Evolutionary conservation across 2,329 filamentous ascomycete species (phyloP).

Genomic region (Huntiella omanensis): DNA sequence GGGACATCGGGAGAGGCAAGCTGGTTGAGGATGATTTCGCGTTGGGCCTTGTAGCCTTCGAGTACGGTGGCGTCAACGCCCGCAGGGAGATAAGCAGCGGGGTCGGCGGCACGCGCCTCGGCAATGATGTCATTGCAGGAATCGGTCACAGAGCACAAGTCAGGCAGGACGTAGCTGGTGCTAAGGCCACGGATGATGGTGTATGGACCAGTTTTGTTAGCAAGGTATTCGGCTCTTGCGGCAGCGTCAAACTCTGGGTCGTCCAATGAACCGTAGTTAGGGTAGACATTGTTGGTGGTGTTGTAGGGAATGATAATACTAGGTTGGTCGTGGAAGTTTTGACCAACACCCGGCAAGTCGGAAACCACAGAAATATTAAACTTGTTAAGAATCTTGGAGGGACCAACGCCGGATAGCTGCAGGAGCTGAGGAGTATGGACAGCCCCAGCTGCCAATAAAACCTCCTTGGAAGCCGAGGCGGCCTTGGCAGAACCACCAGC

Average conservation of each 20-base stretch:
- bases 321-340: conserved; percentile 26
- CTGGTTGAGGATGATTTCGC: conserved; percentile 17
- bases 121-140: conserved; percentile 16
- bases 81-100: conserved; percentile 18
- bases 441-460: conserved; percentile 24
- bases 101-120: conserved; percentile 17
- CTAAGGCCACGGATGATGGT: conserved; percentile 16
- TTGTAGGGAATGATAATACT: conserved; percentile 15
- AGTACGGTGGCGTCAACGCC: conserved; percentile 19
- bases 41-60: conserved; percentile 21
- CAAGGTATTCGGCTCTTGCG: conserved; percentile 17
- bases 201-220: conserved; percentile 17
- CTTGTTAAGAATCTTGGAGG: conserved; percentile 18
- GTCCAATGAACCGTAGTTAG: conserved; percentile 14
- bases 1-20: conserved; percentile 15
- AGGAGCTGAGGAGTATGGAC: conserved; percentile 26
- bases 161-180: conserved; percentile 17
- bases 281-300: conserved; percentile 15
- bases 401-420: conserved; percentile 31
- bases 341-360: conserved; percentile 29
- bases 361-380: conserved; percentile 23
- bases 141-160: conserved; percentile 18
- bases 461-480: conserved; percentile 18
- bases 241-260: conserved; percentile 18
- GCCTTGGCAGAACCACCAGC: conserved; percentile 4